Conservation (phyloP, 2,329 filamentous ascomycete species). For the Beauveria rudraprayagi region DNA sequence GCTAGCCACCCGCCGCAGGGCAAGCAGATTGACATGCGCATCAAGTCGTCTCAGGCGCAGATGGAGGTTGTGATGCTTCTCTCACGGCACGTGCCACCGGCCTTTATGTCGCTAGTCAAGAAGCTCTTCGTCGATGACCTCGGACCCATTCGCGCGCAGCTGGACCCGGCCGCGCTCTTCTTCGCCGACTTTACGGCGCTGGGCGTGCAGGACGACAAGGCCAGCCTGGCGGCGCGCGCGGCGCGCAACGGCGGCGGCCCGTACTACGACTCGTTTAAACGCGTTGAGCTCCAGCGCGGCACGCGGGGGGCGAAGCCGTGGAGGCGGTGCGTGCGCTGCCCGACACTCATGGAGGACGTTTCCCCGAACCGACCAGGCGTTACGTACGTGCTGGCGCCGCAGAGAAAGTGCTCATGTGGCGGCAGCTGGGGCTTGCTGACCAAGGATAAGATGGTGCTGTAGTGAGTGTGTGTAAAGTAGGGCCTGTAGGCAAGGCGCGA, state of each 20-base stretch:
- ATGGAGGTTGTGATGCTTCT: slow-evolving; percentile 46
- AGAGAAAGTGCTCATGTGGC: slow-evolving; percentile 47
- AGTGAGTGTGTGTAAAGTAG: not conserved
- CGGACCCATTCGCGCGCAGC: slow-evolving; percentile 46
- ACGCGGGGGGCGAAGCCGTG: slow-evolving; percentile 19
- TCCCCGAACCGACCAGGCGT: slow-evolving; percentile 39
- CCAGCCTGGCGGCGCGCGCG: slow-evolving; percentile 34
- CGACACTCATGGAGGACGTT: slow-evolving; percentile 57
- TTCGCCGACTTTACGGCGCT: slow-evolving; percentile 65
- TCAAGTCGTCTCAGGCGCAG: slow-evolving; percentile 40
- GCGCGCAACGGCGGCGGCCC: slow-evolving; percentile 31
- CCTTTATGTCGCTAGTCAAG: slow-evolving; percentile 51
- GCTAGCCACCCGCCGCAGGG: slow-evolving; percentile 34
- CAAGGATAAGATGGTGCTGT: slow-evolving; percentile 19
- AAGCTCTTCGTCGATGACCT: slow-evolving; percentile 56
- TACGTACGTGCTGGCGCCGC: slow-evolving; percentile 45
- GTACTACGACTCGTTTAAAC: slow-evolving; percentile 45
- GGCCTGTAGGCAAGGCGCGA: not conserved
- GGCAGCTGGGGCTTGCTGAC: slow-evolving; percentile 43
- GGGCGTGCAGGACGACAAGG: slow-evolving; percentile 52
- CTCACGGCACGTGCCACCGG: slow-evolving; percentile 35
- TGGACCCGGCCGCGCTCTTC: slow-evolving; percentile 61
- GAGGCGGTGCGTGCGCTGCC: slow-evolving; percentile 46
- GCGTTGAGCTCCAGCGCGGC: slow-evolving; percentile 39
- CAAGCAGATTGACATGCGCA: slow-evolving; percentile 34